A percentile compares a stretch with the other conserved stretches of the same genome.
phyloP scores from a whole-genome alignment of 352 stramenopile genomes.

The Blastocystis hominis region DNA sequence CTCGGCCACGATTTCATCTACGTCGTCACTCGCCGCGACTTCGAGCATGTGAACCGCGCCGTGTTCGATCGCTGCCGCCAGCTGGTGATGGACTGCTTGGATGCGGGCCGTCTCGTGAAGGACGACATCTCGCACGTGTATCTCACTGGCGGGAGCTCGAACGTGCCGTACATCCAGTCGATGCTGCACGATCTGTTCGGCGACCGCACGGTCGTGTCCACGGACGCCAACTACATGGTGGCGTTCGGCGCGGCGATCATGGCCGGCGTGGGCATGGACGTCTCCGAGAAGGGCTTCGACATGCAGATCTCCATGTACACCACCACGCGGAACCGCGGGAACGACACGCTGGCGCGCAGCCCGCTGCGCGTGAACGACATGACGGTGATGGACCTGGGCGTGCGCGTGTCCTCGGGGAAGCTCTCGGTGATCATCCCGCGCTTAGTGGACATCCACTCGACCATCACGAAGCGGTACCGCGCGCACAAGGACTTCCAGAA shows the following conservation, averaged over 20 bases:
- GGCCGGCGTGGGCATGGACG: neutral
- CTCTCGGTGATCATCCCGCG: constrained; percentile 15
- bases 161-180: constrained; percentile 1
- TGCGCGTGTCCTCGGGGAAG: neutral
- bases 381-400: constrained; percentile 24
- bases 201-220: neutral
- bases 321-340: constrained; percentile 20
- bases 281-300: constrained; percentile 38
- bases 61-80: neutral
- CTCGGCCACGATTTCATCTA: constrained; percentile 13
- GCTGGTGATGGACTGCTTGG: neutral
- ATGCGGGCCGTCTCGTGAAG: neutral
- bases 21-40: neutral
- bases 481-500: neutral
- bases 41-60: neutral
- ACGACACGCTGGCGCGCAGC: neutral
- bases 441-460: neutral
- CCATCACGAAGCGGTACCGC: constrained; percentile 1
- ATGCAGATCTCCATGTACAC: constrained; percentile 51
- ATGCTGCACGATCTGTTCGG: neutral
- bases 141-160: constrained; percentile 8
- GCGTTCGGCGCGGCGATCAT: constrained; percentile 21
- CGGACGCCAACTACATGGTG: neutral
- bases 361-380: constrained; percentile 20
- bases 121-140: constrained; percentile 3